Percentiles rank a stretch among this genome's conserved stretches.
phyloP scores from a whole-genome alignment of 2,329 filamentous ascomycete species.

The Penicillium palitans region DNA sequence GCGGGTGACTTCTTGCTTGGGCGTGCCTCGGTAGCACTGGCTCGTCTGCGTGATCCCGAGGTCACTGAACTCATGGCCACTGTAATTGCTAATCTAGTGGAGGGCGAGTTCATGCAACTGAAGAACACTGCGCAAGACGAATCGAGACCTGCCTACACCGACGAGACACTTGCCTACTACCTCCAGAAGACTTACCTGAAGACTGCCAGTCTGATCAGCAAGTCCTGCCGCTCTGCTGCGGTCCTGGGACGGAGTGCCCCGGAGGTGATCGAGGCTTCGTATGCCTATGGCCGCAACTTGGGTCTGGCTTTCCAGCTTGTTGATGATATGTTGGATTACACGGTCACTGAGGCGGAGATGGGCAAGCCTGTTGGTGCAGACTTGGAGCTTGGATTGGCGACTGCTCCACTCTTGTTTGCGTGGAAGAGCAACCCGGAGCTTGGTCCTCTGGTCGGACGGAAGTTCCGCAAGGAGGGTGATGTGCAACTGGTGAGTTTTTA shows the following conservation, averaged over 20 bases:
- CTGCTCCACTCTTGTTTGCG: constrained; percentile 89
- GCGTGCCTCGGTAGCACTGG: constrained; percentile 87
- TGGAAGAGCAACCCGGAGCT: constrained; percentile 88
- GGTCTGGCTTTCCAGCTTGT: constrained; percentile 96
- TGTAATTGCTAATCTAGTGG: constrained; percentile 94
- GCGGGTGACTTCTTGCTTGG: constrained; percentile 96
- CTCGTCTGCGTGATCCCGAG: constrained; percentile 85
- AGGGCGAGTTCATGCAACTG: constrained; percentile 99
- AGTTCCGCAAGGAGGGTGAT: constrained; percentile 82
- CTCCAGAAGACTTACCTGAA: constrained; percentile 98
- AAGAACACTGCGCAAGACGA: constrained; percentile 94
- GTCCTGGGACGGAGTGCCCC: constrained; percentile 75
- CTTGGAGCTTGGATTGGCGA: constrained; percentile 87
- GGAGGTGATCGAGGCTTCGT: constrained; percentile 84
- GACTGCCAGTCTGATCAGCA: constrained; percentile 91
- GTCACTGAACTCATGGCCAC: constrained; percentile 93
- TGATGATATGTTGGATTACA: constrained; percentile 98
- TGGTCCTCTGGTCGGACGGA: constrained; percentile 84
- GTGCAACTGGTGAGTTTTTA: constrained; percentile 68
- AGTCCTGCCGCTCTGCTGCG: constrained; percentile 88
- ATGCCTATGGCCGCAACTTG: constrained; percentile 88
- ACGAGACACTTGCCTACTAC: constrained; percentile 89
- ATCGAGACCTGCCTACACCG: constrained; percentile 77
- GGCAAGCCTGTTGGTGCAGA: constrained; percentile 96
- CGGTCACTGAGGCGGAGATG: constrained; percentile 76